These are phyloP conservation scores for Tetrahymena elliotti DNA, from an alignment of 73 alveolate genomes.

Conservation along the genomic window DNA sequence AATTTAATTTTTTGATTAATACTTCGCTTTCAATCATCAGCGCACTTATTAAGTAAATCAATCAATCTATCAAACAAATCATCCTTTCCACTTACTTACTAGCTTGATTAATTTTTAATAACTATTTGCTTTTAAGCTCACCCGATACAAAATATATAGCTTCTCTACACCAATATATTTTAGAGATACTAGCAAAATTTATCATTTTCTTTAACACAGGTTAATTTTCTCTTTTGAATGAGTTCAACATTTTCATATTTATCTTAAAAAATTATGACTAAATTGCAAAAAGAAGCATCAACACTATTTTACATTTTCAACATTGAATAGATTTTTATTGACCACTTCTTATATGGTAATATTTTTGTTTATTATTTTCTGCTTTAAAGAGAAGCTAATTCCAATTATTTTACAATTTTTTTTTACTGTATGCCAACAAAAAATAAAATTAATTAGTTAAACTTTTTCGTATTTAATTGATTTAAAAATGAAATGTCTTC, in stretches of 20 bases:
- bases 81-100: not conserved
- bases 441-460: too few relatives aligned
- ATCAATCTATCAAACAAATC: not conserved
- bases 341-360: too few relatives aligned
- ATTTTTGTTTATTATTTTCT: too few relatives aligned
- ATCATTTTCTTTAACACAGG: not conserved
- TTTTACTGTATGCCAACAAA: too few relatives aligned
- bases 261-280: too few relatives aligned
- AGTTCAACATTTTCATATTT: not conserved
- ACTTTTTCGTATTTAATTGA: too few relatives aligned
- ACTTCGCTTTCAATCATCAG: not conserved
- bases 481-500: too few relatives aligned
- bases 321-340: not conserved
- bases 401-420: too few relatives aligned
- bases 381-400: too few relatives aligned
- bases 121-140: not conserved
- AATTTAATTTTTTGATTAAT: not conserved
- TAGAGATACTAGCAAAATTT: not conserved
- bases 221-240: not conserved
- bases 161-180: not conserved
- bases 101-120: not conserved
- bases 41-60: not conserved
- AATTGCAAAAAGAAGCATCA: too few relatives aligned
- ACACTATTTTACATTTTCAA: too few relatives aligned
- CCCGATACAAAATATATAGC: not conserved